Base-by-base conservation (phyloP, 2,329 filamentous ascomycete genomes). In the Scleromitrula shiraiana region DNA sequence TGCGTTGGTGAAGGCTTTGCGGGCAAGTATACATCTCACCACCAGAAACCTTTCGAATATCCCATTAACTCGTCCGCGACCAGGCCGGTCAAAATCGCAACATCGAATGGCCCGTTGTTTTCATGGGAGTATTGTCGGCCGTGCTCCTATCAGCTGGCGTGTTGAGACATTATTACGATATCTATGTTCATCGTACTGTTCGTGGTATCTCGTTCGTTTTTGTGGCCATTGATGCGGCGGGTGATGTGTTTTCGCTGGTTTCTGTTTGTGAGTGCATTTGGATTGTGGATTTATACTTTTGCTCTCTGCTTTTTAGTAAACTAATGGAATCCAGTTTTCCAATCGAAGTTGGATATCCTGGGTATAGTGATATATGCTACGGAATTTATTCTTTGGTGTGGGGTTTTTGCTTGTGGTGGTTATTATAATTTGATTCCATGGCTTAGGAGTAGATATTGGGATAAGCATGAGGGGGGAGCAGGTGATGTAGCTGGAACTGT, bases 161-260 rank as follows among this genome's bases (percentile, higher is more conserved):
- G 0, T 64, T 85, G 7, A 68, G 77, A 2, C 82, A 87, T 60
- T 87, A 86, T 57, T 77, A 75, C 69, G 82, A 87, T 53, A 85
- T 88, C 19, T 85, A 77, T 57, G 60, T 71, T 2, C 75, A 84
- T 54, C 72, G 77, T 6, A 84, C 81, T 0, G 82, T 85, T 2
- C 71, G 80, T 12, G 82, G 83, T 7, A 85, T 87, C 32, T 85
- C 81, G 1, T 86, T 87, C 62, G 67, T 85, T 2, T 88, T 88
- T 54, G 81, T 85, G 0, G 78, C 70, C 1, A 82, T 87, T 36
- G 83, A 87, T 63, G 83, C 82, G 0, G 70, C 78, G 0, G 83
- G 83, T 0, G 83, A 87, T 61, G 61, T 87, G 3, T 81, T 81
- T 46, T 85, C 81, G 0, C 66, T 87, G 0, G 61, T 82, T 2